Percentiles rank a stretch among this genome's conserved stretches.
Conservation (phyloP, 345 rosid species). For the Arabis hirsuta region DNA sequence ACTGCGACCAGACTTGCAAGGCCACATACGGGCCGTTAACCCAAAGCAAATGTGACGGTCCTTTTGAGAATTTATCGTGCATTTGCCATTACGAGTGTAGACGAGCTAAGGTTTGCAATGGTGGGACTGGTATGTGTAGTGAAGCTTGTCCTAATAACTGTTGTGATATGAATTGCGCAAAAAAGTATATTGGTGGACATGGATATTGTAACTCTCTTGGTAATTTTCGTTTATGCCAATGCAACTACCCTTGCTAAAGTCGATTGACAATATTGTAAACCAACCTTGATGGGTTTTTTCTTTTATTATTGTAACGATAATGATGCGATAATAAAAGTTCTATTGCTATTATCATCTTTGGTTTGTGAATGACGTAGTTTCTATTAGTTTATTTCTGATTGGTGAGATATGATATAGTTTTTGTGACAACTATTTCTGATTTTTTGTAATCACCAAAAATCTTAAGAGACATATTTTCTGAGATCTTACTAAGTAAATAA, state of each 20-base stretch:
- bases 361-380: background rate
- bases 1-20: conserved; percentile 19
- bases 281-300: background rate
- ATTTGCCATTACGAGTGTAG: background rate
- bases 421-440: too few relatives aligned
- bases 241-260: conserved; percentile 31
- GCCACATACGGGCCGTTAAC: background rate
- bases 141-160: background rate
- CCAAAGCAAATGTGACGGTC: background rate
- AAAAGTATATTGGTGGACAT: conserved; percentile 13
- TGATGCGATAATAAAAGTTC: background rate
- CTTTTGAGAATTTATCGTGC: background rate
- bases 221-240: conserved; percentile 27
- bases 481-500: too few relatives aligned
- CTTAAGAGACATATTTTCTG: too few relatives aligned
- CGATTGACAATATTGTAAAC: background rate
- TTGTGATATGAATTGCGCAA: conserved; percentile 23
- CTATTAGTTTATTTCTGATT: too few relatives aligned
- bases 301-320: background rate
- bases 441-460: too few relatives aligned
- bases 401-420: too few relatives aligned
- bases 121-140: conserved; percentile 28
- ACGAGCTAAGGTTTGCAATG: conserved; percentile 8
- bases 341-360: background rate
- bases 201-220: conserved; percentile 34